phyloP scores from a whole-genome alignment of 2,329 filamentous ascomycete genomes.

The Colletotrichum plurivorum region DNA sequence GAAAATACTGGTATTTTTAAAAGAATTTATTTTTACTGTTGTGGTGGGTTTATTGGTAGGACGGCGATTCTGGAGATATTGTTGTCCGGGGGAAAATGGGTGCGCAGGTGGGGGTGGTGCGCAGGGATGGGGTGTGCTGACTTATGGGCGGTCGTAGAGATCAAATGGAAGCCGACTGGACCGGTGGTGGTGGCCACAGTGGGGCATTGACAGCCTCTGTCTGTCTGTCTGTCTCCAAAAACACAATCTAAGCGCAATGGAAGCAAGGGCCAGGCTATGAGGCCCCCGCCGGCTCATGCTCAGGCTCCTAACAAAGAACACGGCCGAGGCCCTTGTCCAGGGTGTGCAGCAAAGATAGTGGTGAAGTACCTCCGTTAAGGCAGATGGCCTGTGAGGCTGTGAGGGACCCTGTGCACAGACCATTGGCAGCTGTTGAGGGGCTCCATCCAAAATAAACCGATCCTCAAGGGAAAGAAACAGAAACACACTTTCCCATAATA shows the following conservation, averaged over 20 bases:
- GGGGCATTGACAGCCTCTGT: slow-evolving; percentile 34
- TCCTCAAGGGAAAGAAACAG: slow-evolving; percentile 15
- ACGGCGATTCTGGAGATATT: no score
- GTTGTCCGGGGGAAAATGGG: no score
- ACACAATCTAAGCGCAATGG: slow-evolving; percentile 1
- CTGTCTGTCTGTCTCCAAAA: slow-evolving; percentile 5
- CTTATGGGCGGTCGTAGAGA: slow-evolving; percentile 23
- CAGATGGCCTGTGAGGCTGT: slow-evolving; percentile 12
- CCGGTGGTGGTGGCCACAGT: slow-evolving; percentile 27
- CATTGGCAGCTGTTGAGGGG: slow-evolving; percentile 38
- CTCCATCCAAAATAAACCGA: slow-evolving; percentile 38
- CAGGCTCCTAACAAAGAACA: slow-evolving; percentile 30
- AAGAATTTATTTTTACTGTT: no score
- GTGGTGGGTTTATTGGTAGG: no score
- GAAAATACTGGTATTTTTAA: no score
- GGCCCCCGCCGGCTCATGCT: slow-evolving; percentile 4
- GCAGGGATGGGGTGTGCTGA: no score
- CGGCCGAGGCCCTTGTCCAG: background rate
- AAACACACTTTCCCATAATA: slow-evolving; percentile 37
- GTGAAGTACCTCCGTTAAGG: slow-evolving; percentile 31
- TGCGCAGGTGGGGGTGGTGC: no score
- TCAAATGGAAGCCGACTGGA: slow-evolving; percentile 12
- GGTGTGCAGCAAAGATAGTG: slow-evolving; percentile 11
- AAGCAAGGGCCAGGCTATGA: slow-evolving; percentile 3
- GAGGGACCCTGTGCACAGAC: slow-evolving; percentile 31